phyloP scores from a whole-genome alignment of 1,284 basidiomycete genomes.

The Malassezia sympodialis region DNA sequence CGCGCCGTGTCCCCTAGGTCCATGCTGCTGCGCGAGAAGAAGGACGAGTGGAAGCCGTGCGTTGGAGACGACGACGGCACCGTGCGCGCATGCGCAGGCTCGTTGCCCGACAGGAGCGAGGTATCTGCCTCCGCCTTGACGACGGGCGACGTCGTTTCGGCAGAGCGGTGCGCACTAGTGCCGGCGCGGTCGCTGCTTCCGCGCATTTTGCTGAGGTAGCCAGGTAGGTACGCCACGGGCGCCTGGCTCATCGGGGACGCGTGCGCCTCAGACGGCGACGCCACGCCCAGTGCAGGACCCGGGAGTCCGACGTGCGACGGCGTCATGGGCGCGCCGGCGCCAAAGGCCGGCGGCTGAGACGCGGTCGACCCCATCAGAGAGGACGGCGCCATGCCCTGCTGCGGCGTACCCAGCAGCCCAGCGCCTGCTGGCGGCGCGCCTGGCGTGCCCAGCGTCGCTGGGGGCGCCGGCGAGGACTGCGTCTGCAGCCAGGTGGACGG shows the following conservation, averaged over 20 bases:
- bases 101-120: slow-evolving; percentile 20
- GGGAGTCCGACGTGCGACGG: neutral
- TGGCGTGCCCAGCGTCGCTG: slow-evolving; percentile 1
- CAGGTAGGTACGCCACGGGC: slow-evolving; percentile 16
- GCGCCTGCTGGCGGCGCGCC: neutral
- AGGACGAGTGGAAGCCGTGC: slow-evolving; percentile 31
- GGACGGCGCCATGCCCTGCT: neutral
- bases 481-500: slow-evolving; percentile 4
- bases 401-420: neutral
- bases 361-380: neutral
- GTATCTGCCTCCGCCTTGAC: slow-evolving; percentile 17
- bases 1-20: slow-evolving; percentile 13
- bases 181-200: neutral
- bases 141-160: slow-evolving; percentile 5
- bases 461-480: neutral
- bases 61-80: slow-evolving; percentile 22
- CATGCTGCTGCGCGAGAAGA: slow-evolving; percentile 24
- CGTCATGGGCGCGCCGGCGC: neutral
- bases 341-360: neutral
- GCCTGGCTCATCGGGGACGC: slow-evolving; percentile 16
- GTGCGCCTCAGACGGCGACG: slow-evolving; percentile 5
- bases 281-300: neutral
- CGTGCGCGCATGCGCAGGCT: slow-evolving; percentile 18
- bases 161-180: neutral
- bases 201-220: slow-evolving; percentile 16